Conservation (phyloP, 495 filamentous ascomycete species). For the Penicillium turbatum region DNA sequence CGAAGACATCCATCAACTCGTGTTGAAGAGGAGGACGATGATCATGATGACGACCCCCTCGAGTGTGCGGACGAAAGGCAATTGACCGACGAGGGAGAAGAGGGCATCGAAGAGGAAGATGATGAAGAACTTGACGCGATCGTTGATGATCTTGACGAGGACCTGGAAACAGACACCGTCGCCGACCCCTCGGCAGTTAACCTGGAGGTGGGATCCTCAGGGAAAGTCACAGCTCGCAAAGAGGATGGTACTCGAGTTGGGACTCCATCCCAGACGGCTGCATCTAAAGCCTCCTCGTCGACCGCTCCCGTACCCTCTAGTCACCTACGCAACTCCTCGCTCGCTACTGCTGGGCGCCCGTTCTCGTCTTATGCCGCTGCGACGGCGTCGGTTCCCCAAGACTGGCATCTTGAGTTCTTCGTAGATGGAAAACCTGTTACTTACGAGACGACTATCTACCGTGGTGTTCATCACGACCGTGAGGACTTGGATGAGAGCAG, state of each 20-base stretch:
- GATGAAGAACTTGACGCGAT: slow-evolving; percentile 75
- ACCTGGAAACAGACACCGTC: slow-evolving; percentile 67
- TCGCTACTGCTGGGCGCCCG: slow-evolving; percentile 44
- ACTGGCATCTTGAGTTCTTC: slow-evolving; percentile 98
- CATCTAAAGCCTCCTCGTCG: slow-evolving; percentile 46
- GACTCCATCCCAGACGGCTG: slow-evolving; percentile 68
- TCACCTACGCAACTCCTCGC: slow-evolving; percentile 34
- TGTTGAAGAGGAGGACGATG: slow-evolving; percentile 50
- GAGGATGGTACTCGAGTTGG: slow-evolving; percentile 90
- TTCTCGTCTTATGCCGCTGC: slow-evolving; percentile 77
- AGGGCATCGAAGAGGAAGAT: slow-evolving; percentile 65
- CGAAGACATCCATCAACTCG: slow-evolving; percentile 47
- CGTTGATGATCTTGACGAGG: slow-evolving; percentile 85
- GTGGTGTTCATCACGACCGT: slow-evolving; percentile 78
- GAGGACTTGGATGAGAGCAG: slow-evolving; percentile 61
- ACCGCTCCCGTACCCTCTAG: slow-evolving; percentile 30
- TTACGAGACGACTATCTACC: slow-evolving; percentile 94
- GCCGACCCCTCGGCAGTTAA: slow-evolving; percentile 86
- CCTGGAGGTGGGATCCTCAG: slow-evolving; percentile 83
- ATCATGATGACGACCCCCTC: slow-evolving; percentile 55
- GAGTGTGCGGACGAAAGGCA: slow-evolving; percentile 95
- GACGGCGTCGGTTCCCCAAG: slow-evolving; percentile 66
- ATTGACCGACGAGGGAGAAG: slow-evolving; percentile 70
- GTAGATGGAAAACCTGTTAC: slow-evolving; percentile 77
- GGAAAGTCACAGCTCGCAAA: slow-evolving; percentile 92